These are phyloP conservation scores for Prunus davidiana DNA, from an alignment of 306 rosid species.

Conservation along the genomic window DNA sequence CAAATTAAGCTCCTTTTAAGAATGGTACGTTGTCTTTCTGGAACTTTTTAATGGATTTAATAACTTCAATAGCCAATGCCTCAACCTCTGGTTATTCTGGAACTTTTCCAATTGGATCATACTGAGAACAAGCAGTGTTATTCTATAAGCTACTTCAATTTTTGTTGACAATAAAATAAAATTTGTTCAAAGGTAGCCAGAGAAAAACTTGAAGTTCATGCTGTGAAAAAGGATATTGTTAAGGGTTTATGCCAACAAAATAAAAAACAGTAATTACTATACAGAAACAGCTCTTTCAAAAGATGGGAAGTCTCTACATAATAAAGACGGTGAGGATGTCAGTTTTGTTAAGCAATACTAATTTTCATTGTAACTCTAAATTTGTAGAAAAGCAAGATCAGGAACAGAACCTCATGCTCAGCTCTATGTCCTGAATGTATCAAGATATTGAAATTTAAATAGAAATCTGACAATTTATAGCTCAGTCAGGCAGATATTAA, in stretches of 20 bases:
- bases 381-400: no score
- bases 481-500: not conserved
- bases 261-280: not conserved
- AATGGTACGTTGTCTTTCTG: slow-evolving; percentile 46
- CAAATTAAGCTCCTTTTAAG: slow-evolving; percentile 30
- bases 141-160: not conserved
- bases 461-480: not conserved
- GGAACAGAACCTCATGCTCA: no score
- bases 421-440: not conserved
- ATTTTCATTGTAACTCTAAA: not conserved
- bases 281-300: not conserved
- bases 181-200: not conserved
- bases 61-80: slow-evolving; percentile 45
- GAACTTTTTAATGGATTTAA: slow-evolving; percentile 53
- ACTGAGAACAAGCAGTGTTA: slow-evolving; percentile 38
- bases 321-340: not conserved
- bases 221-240: not conserved
- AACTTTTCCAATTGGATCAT: slow-evolving; percentile 72
- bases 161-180: not conserved
- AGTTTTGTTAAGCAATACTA: not conserved
- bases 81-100: slow-evolving; percentile 54
- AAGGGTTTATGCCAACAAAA: not conserved
- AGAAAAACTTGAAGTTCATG: not conserved
- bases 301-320: not conserved
- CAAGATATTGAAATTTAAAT: not conserved